These are phyloP conservation scores for Mortierella antarctica DNA, from an alignment of 192 early-diverging fungal species.

Conservation along the genomic window DNA sequence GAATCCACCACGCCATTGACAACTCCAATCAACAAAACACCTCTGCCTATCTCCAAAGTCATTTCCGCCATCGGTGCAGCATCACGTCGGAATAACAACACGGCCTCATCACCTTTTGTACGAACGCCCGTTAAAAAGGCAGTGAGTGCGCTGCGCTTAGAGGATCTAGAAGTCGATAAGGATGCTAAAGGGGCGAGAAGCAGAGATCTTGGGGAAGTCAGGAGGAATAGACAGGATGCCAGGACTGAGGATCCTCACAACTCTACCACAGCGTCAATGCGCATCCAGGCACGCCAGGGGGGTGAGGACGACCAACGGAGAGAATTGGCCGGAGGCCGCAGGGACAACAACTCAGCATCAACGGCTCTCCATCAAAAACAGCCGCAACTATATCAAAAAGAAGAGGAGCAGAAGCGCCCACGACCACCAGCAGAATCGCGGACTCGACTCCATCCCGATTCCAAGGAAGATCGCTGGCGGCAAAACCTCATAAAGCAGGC, in stretches of 20 bases:
- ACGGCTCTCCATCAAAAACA: not conserved
- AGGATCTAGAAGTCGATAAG: constrained; percentile 13
- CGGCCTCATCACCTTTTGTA: constrained; percentile 21
- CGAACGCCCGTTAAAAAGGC: constrained; percentile 32
- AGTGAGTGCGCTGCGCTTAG: constrained; percentile 5
- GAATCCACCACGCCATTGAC: not conserved
- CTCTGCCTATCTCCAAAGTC: constrained; percentile 40
- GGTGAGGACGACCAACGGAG: not conserved
- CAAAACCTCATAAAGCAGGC: constrained; percentile 4
- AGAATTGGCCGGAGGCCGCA: not conserved
- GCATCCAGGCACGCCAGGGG: no score
- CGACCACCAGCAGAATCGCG: not conserved
- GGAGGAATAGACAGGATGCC: not conserved
- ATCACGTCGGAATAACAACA: constrained; percentile 27
- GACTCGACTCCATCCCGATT: not conserved
- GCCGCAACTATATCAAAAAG: not conserved
- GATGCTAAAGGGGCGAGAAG: not conserved
- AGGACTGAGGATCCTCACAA: not conserved
- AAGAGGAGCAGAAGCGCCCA: no score
- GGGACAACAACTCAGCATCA: not conserved
- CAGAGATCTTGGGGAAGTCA: not conserved
- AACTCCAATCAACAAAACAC: constrained; percentile 18
- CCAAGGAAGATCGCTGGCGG: constrained; percentile 6
- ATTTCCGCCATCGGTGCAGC: constrained; percentile 48
- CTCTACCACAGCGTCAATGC: not conserved